Conservation (phyloP, 1,284 basidiomycete species). For the Malassezia psittaci region DNA sequence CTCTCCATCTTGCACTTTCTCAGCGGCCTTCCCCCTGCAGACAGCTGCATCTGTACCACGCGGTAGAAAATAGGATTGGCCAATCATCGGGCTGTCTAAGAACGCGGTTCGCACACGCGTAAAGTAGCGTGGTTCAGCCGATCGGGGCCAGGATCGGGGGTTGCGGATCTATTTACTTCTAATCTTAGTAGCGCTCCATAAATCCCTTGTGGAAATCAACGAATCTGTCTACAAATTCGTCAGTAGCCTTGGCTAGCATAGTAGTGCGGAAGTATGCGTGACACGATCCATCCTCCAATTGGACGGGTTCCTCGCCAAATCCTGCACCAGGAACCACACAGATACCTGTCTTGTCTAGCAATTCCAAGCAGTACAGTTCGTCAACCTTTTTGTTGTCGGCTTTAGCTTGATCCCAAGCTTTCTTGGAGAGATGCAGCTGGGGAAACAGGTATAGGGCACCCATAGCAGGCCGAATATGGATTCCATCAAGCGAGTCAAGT, state of each 20-base stretch:
- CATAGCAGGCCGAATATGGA: conserved; percentile 50
- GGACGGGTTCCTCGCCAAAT: conserved; percentile 31
- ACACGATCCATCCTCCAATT: conserved; percentile 21
- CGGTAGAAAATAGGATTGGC: background rate
- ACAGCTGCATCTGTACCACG: background rate
- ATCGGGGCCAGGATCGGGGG: background rate
- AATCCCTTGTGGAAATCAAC: conserved; percentile 38
- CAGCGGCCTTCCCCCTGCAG: background rate
- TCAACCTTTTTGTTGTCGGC: conserved; percentile 35
- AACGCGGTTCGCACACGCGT: background rate
- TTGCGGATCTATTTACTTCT: background rate
- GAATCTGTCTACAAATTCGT: conserved; percentile 39
- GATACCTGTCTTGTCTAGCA: conserved; percentile 43
- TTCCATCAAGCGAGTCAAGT: conserved; percentile 30
- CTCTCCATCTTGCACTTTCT: no score
- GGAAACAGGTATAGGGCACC: conserved; percentile 85
- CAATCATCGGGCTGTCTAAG: background rate
- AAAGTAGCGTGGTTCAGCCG: background rate
- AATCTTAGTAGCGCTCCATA: conserved; percentile 20
- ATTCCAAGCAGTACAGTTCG: conserved; percentile 39
- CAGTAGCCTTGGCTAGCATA: conserved; percentile 43
- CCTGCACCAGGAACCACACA: conserved; percentile 44
- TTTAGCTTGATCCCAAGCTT: conserved; percentile 32
- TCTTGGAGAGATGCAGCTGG: conserved; percentile 56
- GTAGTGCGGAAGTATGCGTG: conserved; percentile 42